Evolutionary conservation across 345 rosid species (phyloP), one percentile per base, ranked within the genome.

Genomic region (Syzygium oleosum): DNA sequence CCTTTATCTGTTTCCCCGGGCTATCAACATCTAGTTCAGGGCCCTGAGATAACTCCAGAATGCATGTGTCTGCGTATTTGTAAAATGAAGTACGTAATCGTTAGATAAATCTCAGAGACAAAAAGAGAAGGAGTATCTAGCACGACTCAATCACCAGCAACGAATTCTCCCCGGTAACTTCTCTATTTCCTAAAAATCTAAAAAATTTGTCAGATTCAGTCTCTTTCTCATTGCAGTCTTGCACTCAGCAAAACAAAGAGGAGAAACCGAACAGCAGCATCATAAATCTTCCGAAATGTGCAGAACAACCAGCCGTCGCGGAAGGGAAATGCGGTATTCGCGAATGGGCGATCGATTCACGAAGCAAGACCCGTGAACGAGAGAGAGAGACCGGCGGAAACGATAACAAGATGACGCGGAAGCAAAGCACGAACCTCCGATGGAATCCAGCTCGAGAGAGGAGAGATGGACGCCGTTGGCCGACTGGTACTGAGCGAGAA

Each of bases 1-100:
- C 90, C 94, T 94, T 94, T 84, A 96, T 86, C 87, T 90, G 94
- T 41, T 88, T 91, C 56, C 93, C 95, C 80, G 95, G 87, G 46
- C 89, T 86, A 84, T 88, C 85, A 21, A 91, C 95, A 91, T 95
- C 94, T 84, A 92, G 90, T 22, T 91, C 91, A 83, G 91, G 86
- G 29, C 88, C 89, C 73, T 88, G 63, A 83, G 94, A 86, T 84
- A 94, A 87, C 90, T 95, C 94, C 88, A 95, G 85, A 41, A 97
- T 84, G 90, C 95, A 90, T 19, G 93, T 90, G 77, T 95, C 99
- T 97, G 88, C 90, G 88, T 4, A 55, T 61, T 12, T 9, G 3
- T 61, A 61, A 5, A 61, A 61, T n/a, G 49, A 73, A 34, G 3
- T 12, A 19, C 25, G 14, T 38, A 12, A 1, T 38, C 8, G 1